Base-by-base conservation (phyloP, 495 filamentous ascomycete species). In the Hyaloscypha finlandica region DNA sequence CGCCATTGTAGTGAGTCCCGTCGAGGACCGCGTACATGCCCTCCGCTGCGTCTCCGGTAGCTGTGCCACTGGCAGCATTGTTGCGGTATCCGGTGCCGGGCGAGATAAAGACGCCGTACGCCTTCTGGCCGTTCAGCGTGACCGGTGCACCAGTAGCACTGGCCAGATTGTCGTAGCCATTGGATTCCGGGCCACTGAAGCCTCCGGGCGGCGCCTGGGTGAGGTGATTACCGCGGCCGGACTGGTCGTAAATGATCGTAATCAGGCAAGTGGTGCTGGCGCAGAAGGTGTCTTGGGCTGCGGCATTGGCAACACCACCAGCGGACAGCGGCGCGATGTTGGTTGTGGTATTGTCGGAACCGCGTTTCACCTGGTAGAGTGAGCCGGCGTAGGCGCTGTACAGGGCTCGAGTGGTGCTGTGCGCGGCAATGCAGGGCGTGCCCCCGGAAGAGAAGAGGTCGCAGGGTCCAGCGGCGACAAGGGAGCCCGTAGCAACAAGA, bases 1-100 rank as follows among this genome's bases (percentile, higher is more conserved):
- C 78, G 39, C 64, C 77, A 61, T 87, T 87, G 75, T 84, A 87
- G 67, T 87, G 83, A 8, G 84, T 86, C 2, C 84, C 85, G 57
- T 88, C 85, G 25, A 88, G 75, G 39, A 88, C 82, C 0, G 82
- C 83, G 70, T 88, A 88, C 76, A 88, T 83, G 58, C 84, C 85
- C 76, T 88, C 80, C 0, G 85, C 32, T 33, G 57, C 79, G 51
- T 88, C 81, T 11, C 81, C 83, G n/a, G 70, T 84, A 31, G 85
- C 85, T 16, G 74, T 81, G 63, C 82, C 84, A 31, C 56, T 80
- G 63, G 75, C 77, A 6, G 66, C 76, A 64, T 87, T 79, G 73
- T 83, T 85, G 63, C 84, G 77, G 74, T 87, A 87, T 42, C 84
- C 84, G 5, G 81, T 81, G 45, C 81, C 81, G 2, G 85, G 85